phyloP scores from a whole-genome alignment of 78 protist species.

The Dictyostelium discoideum region DNA sequence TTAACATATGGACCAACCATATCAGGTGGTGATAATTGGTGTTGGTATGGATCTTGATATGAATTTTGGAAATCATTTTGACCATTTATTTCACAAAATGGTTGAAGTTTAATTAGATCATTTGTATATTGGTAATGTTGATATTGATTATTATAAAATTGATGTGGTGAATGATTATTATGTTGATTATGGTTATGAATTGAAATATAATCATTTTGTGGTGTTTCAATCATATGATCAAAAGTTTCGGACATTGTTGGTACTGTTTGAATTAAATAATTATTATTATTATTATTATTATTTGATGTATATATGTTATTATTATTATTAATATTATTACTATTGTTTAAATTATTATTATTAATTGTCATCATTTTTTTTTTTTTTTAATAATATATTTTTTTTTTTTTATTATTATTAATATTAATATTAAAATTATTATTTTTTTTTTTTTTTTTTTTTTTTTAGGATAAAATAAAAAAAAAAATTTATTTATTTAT shows the following conservation, averaged over 20 bases:
- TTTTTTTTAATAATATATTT: neutral
- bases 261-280: conserved; percentile 13
- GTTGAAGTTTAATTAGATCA: neutral
- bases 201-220: neutral
- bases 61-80: conserved; percentile 6
- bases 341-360: neutral
- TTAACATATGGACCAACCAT: neutral
- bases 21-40: neutral
- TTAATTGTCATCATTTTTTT: neutral
- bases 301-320: neutral
- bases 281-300: neutral
- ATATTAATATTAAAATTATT: neutral
- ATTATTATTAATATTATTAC: neutral
- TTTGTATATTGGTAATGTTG: neutral
- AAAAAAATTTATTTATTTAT: too few species aligned
- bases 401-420: neutral
- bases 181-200: neutral
- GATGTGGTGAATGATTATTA: neutral
- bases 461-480: neutral
- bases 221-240: conserved; percentile 6
- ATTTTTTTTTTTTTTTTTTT: neutral
- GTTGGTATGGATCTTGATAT: neutral
- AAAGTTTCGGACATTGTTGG: conserved; percentile 12
- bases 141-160: neutral
- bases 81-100: neutral